phyloP scores from a whole-genome alignment of 371 early-diverging fungal genomes.

The Mortierella sp. region DNA sequence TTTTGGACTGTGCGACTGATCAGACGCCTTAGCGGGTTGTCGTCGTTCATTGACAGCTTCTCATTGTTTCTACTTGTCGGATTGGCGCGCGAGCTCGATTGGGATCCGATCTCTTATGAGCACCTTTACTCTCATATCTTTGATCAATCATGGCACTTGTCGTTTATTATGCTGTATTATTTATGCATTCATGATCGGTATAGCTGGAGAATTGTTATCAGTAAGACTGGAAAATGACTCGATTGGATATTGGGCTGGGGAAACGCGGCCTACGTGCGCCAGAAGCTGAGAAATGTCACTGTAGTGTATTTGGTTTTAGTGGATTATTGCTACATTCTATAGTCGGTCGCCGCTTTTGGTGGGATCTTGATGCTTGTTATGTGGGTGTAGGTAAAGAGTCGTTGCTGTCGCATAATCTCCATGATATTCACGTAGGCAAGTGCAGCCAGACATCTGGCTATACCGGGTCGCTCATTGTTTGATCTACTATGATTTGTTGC shows the following conservation, averaged over 20 bases:
- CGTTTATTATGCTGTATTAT: neutral
- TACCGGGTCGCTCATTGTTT: neutral
- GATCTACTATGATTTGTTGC: slow-evolving; percentile 46
- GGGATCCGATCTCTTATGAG: neutral
- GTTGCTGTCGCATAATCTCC: neutral
- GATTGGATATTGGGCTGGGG: neutral
- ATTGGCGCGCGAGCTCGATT: neutral
- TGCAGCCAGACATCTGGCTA: neutral
- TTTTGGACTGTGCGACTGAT: neutral
- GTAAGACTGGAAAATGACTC: neutral
- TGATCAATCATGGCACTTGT: neutral
- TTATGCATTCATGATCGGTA: neutral
- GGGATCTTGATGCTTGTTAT: neutral
- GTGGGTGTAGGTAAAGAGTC: neutral
- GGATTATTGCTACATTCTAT: slow-evolving; percentile 12
- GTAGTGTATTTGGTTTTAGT: neutral
- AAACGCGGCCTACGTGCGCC: neutral
- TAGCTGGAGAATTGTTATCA: neutral
- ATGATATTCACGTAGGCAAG: neutral
- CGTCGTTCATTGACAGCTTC: neutral
- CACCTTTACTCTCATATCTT: neutral
- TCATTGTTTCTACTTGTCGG: neutral
- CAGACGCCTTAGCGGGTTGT: neutral
- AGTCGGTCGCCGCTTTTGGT: neutral
- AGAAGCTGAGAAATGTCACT: neutral